Evolutionary conservation across 495 filamentous ascomycete genomes (phyloP).

Genomic region (Hypoxylon perforatum): DNA sequence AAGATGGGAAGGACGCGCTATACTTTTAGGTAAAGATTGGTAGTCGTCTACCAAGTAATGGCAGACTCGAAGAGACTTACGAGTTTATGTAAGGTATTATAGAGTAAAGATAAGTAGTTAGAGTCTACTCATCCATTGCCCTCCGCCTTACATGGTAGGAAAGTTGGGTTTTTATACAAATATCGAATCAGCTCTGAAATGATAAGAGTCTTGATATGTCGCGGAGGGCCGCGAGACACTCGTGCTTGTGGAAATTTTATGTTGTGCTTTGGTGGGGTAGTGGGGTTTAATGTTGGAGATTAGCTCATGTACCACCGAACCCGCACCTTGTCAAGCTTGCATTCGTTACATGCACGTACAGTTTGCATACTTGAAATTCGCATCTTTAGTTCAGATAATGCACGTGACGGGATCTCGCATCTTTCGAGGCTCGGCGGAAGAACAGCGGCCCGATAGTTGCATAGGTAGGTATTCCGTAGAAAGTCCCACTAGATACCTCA

Average conservation of each 20-base stretch:
- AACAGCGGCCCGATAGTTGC: not conserved
- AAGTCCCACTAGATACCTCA: too few relatives aligned
- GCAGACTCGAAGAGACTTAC: too few relatives aligned
- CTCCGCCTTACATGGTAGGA: too few relatives aligned
- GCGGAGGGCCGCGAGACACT: constrained; percentile 15
- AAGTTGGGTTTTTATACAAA: not conserved
- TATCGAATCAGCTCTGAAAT: too few relatives aligned
- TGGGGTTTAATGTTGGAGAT: not conserved
- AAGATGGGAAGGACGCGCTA: not conserved
- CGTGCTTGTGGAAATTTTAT: not conserved
- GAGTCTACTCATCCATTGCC: too few relatives aligned
- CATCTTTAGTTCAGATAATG: constrained; percentile 1
- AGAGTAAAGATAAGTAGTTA: too few relatives aligned
- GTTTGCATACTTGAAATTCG: too few relatives aligned
- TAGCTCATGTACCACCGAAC: not conserved
- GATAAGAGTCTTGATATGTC: not conserved
- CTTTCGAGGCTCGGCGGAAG: constrained; percentile 1
- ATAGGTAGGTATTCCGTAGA: too few relatives aligned
- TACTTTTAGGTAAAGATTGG: too few relatives aligned
- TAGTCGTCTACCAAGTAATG: too few relatives aligned
- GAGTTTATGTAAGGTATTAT: too few relatives aligned
- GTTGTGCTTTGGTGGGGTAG: not conserved
- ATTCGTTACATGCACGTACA: not conserved
- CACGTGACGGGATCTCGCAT: not conserved
- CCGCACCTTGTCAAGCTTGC: not conserved